Percentiles rank a stretch among this genome's conserved stretches.
phyloP scores from a whole-genome alignment of 73 alveolate genomes.

The Paramecium sexaurelia region DNA sequence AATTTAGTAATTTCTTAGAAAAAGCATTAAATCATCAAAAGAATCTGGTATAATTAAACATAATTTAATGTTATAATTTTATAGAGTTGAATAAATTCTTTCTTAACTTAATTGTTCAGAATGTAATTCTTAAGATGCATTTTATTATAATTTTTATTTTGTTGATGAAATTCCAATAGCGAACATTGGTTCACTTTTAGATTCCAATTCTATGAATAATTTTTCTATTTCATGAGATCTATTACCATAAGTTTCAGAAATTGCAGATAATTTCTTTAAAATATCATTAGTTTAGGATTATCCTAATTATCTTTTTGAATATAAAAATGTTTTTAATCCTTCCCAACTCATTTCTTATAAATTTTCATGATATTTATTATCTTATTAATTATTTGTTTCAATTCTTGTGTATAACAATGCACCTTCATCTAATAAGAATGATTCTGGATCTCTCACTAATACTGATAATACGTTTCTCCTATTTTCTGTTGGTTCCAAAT shows the following conservation, averaged over 20 bases:
- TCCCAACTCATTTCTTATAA: slow-evolving; percentile 47
- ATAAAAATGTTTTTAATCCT: not conserved
- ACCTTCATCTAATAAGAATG: slow-evolving; percentile 43
- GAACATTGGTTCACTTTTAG: not conserved
- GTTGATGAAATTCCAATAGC: not conserved
- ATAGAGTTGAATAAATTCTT: not conserved
- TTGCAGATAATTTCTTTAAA: not conserved
- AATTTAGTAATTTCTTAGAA: not conserved
- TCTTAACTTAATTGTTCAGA: not conserved
- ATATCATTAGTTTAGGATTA: not conserved
- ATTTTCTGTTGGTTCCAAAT: slow-evolving; percentile 1
- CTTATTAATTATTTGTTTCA: not conserved
- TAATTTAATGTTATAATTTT: not conserved
- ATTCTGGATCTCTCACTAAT: slow-evolving; percentile 47
- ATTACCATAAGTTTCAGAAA: slow-evolving; percentile 14
- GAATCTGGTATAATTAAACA: not conserved
- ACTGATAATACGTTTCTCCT: not conserved
- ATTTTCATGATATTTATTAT: not conserved
- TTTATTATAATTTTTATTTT: not conserved
- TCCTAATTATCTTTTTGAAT: not conserved
- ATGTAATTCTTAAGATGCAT: not conserved
- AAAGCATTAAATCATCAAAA: not conserved
- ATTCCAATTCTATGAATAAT: not conserved
- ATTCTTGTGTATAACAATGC: slow-evolving; percentile 17
- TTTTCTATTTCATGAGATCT: slow-evolving; percentile 29